phyloP scores from a whole-genome alignment of 2,329 filamentous ascomycete species.

The Fusarium sterilihyphosum region DNA sequence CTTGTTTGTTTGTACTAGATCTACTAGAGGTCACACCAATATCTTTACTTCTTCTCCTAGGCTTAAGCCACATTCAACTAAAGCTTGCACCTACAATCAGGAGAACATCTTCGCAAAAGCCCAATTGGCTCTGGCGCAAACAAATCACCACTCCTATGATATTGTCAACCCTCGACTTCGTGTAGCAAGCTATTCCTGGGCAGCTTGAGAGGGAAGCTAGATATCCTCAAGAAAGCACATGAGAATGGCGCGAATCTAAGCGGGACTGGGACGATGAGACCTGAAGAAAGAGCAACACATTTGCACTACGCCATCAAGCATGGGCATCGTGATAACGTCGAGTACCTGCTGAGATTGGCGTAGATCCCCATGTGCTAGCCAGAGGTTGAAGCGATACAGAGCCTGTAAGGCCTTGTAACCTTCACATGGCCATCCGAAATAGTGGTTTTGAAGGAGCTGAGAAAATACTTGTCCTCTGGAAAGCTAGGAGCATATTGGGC shows the following conservation, averaged over 20 bases:
- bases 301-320: conserved; percentile 20
- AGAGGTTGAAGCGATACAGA: background rate
- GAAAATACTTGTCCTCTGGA: conserved; percentile 5
- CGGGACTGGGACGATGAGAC: background rate
- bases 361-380: conserved; percentile 2
- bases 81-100: background rate
- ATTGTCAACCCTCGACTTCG: conserved; percentile 12
- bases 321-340: conserved; percentile 10
- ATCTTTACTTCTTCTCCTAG: background rate
- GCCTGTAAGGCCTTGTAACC: background rate
- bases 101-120: background rate
- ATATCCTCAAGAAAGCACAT: conserved; percentile 10
- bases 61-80: background rate
- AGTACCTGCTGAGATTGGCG: conserved; percentile 18
- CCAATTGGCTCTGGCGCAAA: conserved; percentile 3
- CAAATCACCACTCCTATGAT: conserved; percentile 1
- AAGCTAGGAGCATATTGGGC: conserved; percentile 16
- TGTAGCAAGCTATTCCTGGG: conserved; percentile 5
- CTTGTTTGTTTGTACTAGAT: background rate
- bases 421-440: conserved; percentile 16
- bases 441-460: background rate
- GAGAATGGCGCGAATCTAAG: conserved; percentile 5
- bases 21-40: background rate
- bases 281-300: background rate
- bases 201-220: conserved; percentile 6